Conservation (phyloP, 768 basidiomycete species). For the Lepiota subincarnata region DNA sequence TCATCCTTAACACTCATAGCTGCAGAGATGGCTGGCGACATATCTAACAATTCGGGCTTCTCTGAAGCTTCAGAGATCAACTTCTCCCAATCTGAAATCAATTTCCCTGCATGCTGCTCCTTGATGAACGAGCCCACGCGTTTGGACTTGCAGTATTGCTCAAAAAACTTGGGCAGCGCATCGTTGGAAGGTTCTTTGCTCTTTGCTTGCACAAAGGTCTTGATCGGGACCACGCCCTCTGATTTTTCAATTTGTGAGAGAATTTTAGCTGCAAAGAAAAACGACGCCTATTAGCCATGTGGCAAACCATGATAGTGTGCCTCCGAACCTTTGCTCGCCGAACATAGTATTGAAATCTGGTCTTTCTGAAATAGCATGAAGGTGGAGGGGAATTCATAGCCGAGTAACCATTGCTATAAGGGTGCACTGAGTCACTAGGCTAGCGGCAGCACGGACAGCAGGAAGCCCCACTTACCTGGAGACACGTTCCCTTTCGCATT, state of each 20-base stretch:
- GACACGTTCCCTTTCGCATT: constrained; percentile 85
- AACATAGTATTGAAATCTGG: constrained; percentile 77
- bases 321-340: constrained; percentile 75
- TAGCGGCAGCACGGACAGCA: background rate
- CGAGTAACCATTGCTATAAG: constrained; percentile 87
- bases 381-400: constrained; percentile 97
- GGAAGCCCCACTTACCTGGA: constrained; percentile 61
- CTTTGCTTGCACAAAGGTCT: constrained; percentile 76
- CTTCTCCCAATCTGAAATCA: constrained; percentile 82
- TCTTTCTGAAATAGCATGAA: constrained; percentile 79
- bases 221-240: constrained; percentile 56
- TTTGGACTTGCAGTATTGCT: constrained; percentile 53
- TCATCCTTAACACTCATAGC: constrained; percentile 87
- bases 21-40: constrained; percentile 68
- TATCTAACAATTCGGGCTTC: constrained; percentile 77
- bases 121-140: constrained; percentile 77
- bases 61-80: constrained; percentile 47
- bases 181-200: constrained; percentile 75
- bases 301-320: background rate
- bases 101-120: constrained; percentile 81
- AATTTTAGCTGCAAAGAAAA: constrained; percentile 63
- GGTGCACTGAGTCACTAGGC: constrained; percentile 16
- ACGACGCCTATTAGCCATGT: constrained; percentile 6
- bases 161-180: constrained; percentile 64
- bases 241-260: constrained; percentile 70